Base-by-base conservation (phyloP, 108 stramenopile genomes). In the Heterococcus sp. region DNA sequence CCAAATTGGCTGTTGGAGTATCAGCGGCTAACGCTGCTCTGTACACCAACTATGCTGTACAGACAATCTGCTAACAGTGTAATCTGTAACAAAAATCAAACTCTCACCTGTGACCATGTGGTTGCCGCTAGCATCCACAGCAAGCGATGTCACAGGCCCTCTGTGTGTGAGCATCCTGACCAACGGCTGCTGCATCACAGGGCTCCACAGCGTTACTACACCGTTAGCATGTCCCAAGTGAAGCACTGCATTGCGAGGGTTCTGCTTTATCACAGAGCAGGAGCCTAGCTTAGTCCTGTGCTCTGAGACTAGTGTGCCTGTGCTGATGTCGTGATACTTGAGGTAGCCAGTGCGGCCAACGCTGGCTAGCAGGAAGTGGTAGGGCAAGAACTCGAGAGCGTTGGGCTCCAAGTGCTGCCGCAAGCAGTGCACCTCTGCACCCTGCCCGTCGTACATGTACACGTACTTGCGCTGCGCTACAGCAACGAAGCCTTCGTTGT, bases 181-280 rank as follows among this genome's bases (percentile, higher is more conserved):
- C 28, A 98, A 83, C 32, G 93, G 84, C 68, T 83, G 35, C 0
- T 38, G 65, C 75, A 87, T 90, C 37, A 92, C 84, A n/a, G 98
- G 98, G 64, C 89, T 92, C 98, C 98, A 98, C 37, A 99, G 87
- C 29, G 96, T 95, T 36, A 98, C 97, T 2, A 92, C 92, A 40
- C 98, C 98, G 86, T 97, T 97, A 74, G 87, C 81, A 88, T 99
- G 98, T 27, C 98, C 98, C 1, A 91, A 68, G 78, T 95, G 92
- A 3, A 96, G 72, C 31, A 99, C 91, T 32, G 94, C 94, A 78
- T 94, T 98, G 75, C 87, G 83, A 5, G 94, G 96, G 82, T 98
- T 98, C 66, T 96, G 96, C 68, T 92, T 78, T 68, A 99, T 85
- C 86, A 37, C 70, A 34, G 66, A 64, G 65, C 78, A 80, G 38